These are phyloP conservation scores for Plasmodium vivax DNA, from an alignment of 169 alveolate genomes.

Conservation along the genomic window DNA sequence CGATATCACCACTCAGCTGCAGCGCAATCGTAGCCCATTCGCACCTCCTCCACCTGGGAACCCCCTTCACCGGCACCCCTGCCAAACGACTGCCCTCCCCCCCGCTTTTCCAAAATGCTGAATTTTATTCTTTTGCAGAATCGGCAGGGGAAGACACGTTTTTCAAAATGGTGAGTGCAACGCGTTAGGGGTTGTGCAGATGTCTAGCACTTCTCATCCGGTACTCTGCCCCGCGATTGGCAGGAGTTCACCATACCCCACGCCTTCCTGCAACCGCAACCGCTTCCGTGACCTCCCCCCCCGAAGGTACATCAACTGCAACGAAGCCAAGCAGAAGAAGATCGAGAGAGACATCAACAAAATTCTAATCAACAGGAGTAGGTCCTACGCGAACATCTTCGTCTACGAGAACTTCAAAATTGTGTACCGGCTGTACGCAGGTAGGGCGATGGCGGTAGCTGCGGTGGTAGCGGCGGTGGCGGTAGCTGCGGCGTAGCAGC, in stretches of 20 bases:
- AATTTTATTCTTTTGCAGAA: slow-evolving; percentile 89
- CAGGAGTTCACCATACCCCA: too few relatives aligned
- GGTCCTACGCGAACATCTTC: slow-evolving; percentile 89
- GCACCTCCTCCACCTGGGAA: background rate
- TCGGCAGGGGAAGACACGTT: slow-evolving; percentile 91
- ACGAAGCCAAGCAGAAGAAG: slow-evolving; percentile 80
- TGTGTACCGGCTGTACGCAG: slow-evolving; percentile 93
- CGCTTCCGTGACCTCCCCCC: background rate
- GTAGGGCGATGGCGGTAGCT: background rate
- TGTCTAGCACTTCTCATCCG: background rate
- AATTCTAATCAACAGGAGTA: slow-evolving; percentile 87
- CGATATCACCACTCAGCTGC: background rate
- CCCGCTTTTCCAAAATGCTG: slow-evolving; percentile 80
- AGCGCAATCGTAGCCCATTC: background rate
- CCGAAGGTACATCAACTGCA: slow-evolving; percentile 79
- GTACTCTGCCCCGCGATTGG: background rate
- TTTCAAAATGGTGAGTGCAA: slow-evolving; percentile 87
- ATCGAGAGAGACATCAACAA: slow-evolving; percentile 84
- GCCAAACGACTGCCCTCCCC: background rate
- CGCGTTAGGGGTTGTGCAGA: background rate
- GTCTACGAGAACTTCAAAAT: slow-evolving; percentile 91
- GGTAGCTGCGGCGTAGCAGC: background rate
- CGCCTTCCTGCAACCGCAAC: background rate
- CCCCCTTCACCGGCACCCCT: background rate
- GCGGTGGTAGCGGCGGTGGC: background rate